Evolutionary conservation across 2,329 filamentous ascomycete species (phyloP).

Genomic region (Aspergillus carbonarius): DNA sequence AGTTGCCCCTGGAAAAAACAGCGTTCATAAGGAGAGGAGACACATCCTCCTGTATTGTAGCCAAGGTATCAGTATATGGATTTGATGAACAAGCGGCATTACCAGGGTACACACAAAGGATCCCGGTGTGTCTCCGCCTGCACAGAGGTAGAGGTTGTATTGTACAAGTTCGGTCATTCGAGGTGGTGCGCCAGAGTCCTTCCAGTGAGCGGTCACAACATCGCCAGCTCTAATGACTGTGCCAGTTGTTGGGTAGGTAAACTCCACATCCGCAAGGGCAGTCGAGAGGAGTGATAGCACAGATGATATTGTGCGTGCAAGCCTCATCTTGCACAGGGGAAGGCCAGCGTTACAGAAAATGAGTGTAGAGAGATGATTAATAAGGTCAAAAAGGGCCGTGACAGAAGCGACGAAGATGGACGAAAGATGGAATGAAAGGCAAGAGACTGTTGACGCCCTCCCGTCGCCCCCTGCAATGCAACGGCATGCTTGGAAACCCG

Average conservation of each 20-base stretch:
- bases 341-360: neutral
- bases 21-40: constrained; percentile 40
- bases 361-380: neutral
- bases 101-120: constrained; percentile 43
- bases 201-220: constrained; percentile 57
- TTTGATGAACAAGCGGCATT: neutral
- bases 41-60: constrained; percentile 40
- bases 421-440: neutral
- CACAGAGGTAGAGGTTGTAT: constrained; percentile 61
- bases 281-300: constrained; percentile 41
- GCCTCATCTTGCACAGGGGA: constrained; percentile 26
- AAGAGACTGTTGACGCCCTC: neutral
- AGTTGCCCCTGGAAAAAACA: constrained; percentile 41
- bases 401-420: neutral
- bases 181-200: constrained; percentile 54
- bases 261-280: constrained; percentile 54
- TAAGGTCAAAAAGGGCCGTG: neutral
- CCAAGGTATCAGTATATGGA: neutral
- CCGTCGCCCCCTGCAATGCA: constrained; percentile 3
- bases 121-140: constrained; percentile 56
- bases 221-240: constrained; percentile 51
- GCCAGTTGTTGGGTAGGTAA: constrained; percentile 55
- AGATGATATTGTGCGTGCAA: constrained; percentile 30
- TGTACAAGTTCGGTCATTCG: constrained; percentile 50
- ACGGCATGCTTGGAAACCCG: neutral